These are phyloP conservation scores for Cicer yamashitae DNA, from an alignment of 306 rosid genomes.

Conservation along the genomic window DNA sequence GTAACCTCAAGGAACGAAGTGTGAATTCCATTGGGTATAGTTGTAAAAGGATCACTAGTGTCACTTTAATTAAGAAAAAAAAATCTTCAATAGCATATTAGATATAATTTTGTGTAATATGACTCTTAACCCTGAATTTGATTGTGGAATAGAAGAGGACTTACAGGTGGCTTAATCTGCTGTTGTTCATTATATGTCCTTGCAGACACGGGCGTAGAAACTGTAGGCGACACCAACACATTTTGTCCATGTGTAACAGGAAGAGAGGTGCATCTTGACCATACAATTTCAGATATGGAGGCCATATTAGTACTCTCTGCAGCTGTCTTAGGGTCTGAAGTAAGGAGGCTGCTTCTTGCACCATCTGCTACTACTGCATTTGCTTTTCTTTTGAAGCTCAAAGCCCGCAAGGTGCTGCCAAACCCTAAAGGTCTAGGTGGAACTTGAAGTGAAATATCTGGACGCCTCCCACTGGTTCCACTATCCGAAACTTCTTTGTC, in stretches of 20 bases:
- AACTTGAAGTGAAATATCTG: conserved; percentile 93
- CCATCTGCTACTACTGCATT: conserved; percentile 57
- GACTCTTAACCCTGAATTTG: neutral
- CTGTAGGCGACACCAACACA: conserved; percentile 69
- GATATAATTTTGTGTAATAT: conserved; percentile 10
- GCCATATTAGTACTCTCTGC: conserved; percentile 63
- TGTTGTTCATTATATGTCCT: conserved; percentile 61
- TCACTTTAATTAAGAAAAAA: neutral
- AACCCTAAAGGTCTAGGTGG: conserved; percentile 78
- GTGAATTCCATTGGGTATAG: no score
- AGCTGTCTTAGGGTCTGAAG: conserved; percentile 58
- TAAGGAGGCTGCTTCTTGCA: conserved; percentile 86
- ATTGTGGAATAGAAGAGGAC: conserved; percentile 38
- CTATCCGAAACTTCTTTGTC: conserved; percentile 55
- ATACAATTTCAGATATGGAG: conserved; percentile 58
- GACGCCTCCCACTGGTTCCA: conserved; percentile 66
- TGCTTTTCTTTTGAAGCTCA: conserved; percentile 85
- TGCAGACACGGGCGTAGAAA: conserved; percentile 76
- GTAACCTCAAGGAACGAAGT: no score
- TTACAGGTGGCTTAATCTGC: conserved; percentile 61
- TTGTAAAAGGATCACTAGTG: no score
- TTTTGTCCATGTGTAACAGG: conserved; percentile 77
- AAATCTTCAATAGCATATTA: neutral
- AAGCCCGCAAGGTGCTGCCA: conserved; percentile 68
- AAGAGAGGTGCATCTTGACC: conserved; percentile 86